These are phyloP conservation scores for Geum urbanum DNA, from an alignment of 306 rosid species.

Conservation along the genomic window DNA sequence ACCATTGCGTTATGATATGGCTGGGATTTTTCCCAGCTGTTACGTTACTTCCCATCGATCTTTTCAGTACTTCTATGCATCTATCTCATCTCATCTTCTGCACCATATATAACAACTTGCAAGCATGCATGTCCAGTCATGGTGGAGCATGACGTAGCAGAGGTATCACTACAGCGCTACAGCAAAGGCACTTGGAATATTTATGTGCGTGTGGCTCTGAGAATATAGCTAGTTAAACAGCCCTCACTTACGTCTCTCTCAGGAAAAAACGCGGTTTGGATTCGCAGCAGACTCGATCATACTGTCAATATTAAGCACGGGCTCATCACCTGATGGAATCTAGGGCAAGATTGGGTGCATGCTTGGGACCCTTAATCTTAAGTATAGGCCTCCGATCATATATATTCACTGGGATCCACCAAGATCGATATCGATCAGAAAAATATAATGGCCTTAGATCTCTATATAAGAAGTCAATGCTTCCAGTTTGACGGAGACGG, in stretches of 20 bases:
- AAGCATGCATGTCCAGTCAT: constrained; percentile 24
- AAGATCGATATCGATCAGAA: constrained; percentile 22
- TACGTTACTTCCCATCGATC: constrained; percentile 39
- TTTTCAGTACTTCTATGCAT: constrained; percentile 31
- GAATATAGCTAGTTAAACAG: constrained; percentile 5
- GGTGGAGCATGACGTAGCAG: constrained; percentile 27
- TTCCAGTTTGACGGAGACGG: constrained; percentile 18
- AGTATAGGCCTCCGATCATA: constrained; percentile 17
- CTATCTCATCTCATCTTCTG: constrained; percentile 15
- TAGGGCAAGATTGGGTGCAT: constrained; percentile 21
- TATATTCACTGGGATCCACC: constrained; percentile 38
- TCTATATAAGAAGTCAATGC: too few relatives aligned
- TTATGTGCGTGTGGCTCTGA: constrained; percentile 29
- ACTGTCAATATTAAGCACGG: constrained; percentile 22
- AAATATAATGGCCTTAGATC: constrained; percentile 33
- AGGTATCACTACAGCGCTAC: neutral
- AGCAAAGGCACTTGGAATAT: neutral
- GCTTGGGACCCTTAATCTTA: constrained; percentile 40
- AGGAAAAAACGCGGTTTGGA: constrained; percentile 18
- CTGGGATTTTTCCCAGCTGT: constrained; percentile 21
- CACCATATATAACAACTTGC: constrained; percentile 17
- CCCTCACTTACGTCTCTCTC: constrained; percentile 2
- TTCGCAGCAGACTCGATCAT: neutral
- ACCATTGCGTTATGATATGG: constrained; percentile 4
- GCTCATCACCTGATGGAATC: constrained; percentile 17